Conservation (phyloP, 2,329 filamentous ascomycete species). For the Ophiostoma sp. region DNA sequence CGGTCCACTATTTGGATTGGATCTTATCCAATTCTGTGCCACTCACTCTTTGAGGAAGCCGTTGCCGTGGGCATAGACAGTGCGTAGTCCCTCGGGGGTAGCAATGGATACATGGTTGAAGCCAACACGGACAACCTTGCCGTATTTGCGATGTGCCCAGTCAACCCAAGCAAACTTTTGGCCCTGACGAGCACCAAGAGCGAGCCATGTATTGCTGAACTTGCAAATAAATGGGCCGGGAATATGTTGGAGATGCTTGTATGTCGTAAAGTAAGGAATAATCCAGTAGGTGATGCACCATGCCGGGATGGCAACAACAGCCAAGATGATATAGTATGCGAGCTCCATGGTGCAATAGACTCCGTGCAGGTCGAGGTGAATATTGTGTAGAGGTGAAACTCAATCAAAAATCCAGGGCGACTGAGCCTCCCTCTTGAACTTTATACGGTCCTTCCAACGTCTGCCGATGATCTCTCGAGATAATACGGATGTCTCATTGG, state of each 20-base stretch:
- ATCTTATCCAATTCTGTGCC: neutral
- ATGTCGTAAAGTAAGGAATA: conserved; percentile 24
- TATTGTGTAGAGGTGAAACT: neutral
- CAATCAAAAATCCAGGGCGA: neutral
- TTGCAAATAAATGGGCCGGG: conserved; percentile 23
- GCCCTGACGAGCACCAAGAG: conserved; percentile 19
- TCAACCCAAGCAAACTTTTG: conserved; percentile 25
- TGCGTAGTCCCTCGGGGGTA: conserved; percentile 22
- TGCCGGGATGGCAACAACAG: conserved; percentile 18
- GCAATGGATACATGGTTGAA: conserved; percentile 26
- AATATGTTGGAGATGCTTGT: conserved; percentile 22
- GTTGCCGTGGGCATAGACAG: conserved; percentile 26
- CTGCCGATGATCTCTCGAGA: conserved; percentile 1
- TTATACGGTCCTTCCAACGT: neutral
- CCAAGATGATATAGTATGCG: conserved; percentile 21
- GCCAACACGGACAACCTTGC: conserved; percentile 24
- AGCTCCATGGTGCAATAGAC: conserved; percentile 16
- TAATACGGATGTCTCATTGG: conserved; percentile 14
- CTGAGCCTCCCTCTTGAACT: neutral
- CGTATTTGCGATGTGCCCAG: conserved; percentile 24
- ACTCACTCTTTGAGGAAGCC: conserved; percentile 25
- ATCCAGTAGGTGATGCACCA: conserved; percentile 24
- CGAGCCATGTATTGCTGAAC: conserved; percentile 26
- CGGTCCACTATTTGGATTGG: neutral
- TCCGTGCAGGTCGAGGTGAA: too few species aligned